Percentiles rank a stretch among this genome's conserved stretches.
These are phyloP conservation scores for Cucumis sativus DNA, from an alignment of 306 rosid genomes.

Conservation along the genomic window DNA sequence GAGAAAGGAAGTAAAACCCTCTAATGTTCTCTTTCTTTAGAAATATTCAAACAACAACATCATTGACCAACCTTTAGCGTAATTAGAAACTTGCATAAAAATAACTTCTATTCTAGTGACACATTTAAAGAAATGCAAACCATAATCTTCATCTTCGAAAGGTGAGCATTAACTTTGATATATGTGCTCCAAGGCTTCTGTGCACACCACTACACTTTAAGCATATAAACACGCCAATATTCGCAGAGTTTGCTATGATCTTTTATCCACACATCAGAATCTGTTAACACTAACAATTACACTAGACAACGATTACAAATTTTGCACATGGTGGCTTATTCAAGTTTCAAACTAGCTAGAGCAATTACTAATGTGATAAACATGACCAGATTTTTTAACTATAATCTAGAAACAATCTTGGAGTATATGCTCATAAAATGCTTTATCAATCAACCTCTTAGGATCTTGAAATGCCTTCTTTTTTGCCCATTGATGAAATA, in stretches of 20 bases:
- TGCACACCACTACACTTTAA: conserved; percentile 92
- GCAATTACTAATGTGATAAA: not conserved
- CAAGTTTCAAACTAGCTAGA: not conserved
- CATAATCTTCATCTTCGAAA: not conserved
- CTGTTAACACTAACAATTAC: not conserved
- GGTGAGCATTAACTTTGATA: conserved; percentile 61
- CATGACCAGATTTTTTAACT: not conserved
- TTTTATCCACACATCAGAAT: not conserved
- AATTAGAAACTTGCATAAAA: not conserved
- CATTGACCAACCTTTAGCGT: not conserved
- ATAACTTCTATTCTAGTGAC: not conserved
- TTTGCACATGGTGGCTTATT: not conserved
- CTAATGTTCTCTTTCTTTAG: too few relatives aligned
- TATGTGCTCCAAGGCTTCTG: conserved; percentile 88
- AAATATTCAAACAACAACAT: too few relatives aligned
- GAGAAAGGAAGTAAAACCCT: too few relatives aligned
- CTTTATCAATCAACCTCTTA: conserved; percentile 88
- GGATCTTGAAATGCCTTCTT: conserved; percentile 93
- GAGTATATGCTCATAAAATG: conserved; percentile 3
- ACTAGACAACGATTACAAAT: not conserved
- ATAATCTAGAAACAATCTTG: not conserved
- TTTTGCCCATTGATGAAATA: conserved; percentile 92
- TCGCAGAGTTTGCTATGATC: conserved; percentile 19
- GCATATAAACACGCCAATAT: conserved; percentile 93
- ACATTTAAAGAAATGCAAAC: not conserved